phyloP scores from a whole-genome alignment of 805 yeast species.

The Maudiozyma turicensis region DNA sequence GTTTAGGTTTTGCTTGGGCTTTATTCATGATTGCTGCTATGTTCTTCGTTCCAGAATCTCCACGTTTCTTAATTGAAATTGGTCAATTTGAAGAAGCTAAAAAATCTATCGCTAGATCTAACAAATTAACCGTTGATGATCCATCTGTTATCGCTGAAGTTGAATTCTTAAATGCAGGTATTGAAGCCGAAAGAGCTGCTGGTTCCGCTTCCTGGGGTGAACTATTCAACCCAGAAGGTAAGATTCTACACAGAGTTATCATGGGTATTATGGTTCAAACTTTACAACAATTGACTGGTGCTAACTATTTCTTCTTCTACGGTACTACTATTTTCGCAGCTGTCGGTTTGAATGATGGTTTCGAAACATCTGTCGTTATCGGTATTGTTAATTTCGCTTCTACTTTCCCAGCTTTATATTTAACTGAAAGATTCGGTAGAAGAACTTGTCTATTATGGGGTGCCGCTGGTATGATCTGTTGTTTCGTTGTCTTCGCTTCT shows the following conservation, averaged over 20 bases:
- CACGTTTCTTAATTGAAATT: slow-evolving; percentile 51
- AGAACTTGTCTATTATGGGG: slow-evolving; percentile 37
- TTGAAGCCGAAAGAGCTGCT: slow-evolving; percentile 48
- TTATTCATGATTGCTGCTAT: slow-evolving; percentile 29
- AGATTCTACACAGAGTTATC: slow-evolving; percentile 37
- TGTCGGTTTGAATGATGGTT: slow-evolving; percentile 47
- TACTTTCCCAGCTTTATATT: slow-evolving; percentile 39
- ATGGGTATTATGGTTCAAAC: slow-evolving; percentile 46
- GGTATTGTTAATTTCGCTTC: slow-evolving; percentile 49
- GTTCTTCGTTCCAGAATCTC: slow-evolving; percentile 60
- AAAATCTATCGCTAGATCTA: slow-evolving; percentile 44
- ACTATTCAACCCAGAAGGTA: slow-evolving; percentile 56
- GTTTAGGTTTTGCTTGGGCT: slow-evolving; percentile 42
- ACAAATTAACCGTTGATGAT: slow-evolving; percentile 44
- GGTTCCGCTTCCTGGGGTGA: slow-evolving; percentile 61
- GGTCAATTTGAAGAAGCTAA: slow-evolving; percentile 46
- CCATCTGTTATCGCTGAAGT: slow-evolving; percentile 49
- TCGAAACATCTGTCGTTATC: slow-evolving; percentile 43
- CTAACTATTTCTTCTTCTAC: slow-evolving; percentile 53
- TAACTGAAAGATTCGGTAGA: slow-evolving; percentile 44
- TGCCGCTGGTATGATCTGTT: slow-evolving; percentile 36
- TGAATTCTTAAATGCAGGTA: slow-evolving; percentile 48
- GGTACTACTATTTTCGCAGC: slow-evolving; percentile 51
- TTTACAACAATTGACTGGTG: slow-evolving; percentile 55
- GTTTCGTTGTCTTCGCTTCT: slow-evolving; percentile 39